A percentile compares a stretch with the other conserved stretches of the same genome.
phyloP scores from a whole-genome alignment of 2,329 filamentous ascomycete species.

The Ascochyta lentis region DNA sequence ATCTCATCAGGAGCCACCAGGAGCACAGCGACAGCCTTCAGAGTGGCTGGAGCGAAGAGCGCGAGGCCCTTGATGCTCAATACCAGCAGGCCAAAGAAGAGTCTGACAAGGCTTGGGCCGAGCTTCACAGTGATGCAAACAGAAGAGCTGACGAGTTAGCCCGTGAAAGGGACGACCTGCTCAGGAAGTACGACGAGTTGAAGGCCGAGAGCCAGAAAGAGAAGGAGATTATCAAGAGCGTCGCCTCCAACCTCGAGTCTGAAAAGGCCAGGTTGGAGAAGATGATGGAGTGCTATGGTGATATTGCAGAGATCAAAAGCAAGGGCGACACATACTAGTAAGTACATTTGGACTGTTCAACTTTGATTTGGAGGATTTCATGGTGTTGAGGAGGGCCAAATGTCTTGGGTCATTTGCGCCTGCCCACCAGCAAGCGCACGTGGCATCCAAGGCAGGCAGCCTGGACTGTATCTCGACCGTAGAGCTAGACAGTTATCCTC shows the following conservation, averaged over 20 bases:
- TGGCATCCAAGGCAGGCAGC: slow-evolving; percentile 20
- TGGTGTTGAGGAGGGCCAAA: slow-evolving; percentile 21
- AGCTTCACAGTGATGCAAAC: slow-evolving; percentile 45
- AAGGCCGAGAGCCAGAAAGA: slow-evolving; percentile 46
- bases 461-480: slow-evolving; percentile 19
- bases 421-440: slow-evolving; percentile 14
- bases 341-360: slow-evolving; percentile 42
- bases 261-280: slow-evolving; percentile 53
- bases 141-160: slow-evolving; percentile 41
- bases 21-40: slow-evolving; percentile 59
- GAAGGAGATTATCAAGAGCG: slow-evolving; percentile 47
- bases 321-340: slow-evolving; percentile 55
- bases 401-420: slow-evolving; percentile 21
- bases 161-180: slow-evolving; percentile 47
- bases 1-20: slow-evolving; percentile 50
- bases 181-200: slow-evolving; percentile 40
- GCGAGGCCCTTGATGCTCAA: slow-evolving; percentile 50
- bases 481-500: slow-evolving; percentile 20
- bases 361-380: slow-evolving; percentile 22
- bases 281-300: slow-evolving; percentile 52
- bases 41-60: slow-evolving; percentile 60
- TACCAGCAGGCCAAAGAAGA: slow-evolving; percentile 51
- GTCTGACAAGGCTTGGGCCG: slow-evolving; percentile 55
- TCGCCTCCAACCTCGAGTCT: slow-evolving; percentile 49
- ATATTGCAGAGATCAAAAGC: slow-evolving; percentile 52